phyloP scores from a whole-genome alignment of 441 rosid species.

The Erysimum cheiri region DNA sequence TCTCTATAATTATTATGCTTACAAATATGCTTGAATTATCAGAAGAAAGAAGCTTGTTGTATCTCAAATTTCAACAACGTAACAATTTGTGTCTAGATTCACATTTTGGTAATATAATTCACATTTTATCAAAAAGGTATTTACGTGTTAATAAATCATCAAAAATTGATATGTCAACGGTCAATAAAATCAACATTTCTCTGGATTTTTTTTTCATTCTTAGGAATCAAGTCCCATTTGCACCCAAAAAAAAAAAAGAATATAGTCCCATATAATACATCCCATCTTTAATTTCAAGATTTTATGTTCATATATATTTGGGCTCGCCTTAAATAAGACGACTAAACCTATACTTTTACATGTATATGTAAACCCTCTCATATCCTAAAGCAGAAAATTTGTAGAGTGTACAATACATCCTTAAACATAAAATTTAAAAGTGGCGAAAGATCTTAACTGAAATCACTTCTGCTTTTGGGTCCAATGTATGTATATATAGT shows the following conservation, averaged over 20 bases:
- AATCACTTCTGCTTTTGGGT: conserved; percentile 25
- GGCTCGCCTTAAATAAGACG: too few species aligned
- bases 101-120: too few species aligned
- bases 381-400: conserved; percentile 14
- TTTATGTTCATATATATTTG: too few species aligned
- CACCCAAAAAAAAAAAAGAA: too few species aligned
- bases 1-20: conserved; percentile 1
- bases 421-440: conserved; percentile 20
- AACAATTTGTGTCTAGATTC: conserved; percentile 1
- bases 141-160: too few species aligned
- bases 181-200: too few species aligned
- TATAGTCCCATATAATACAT: too few species aligned
- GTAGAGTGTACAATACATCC: conserved; percentile 13
- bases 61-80: conserved; percentile 7
- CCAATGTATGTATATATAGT: conserved; percentile 18
- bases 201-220: too few species aligned
- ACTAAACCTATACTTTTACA: neutral
- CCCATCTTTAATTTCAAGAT: too few species aligned
- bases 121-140: too few species aligned
- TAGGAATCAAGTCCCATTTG: too few species aligned
- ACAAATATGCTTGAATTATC: neutral
- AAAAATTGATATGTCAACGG: too few species aligned
- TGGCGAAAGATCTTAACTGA: conserved; percentile 20
- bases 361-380: neutral
- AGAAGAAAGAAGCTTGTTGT: neutral